Evolutionary conservation across 371 early-diverging fungal species (phyloP).

Genomic region (Apophysomyces trapeziformis): DNA sequence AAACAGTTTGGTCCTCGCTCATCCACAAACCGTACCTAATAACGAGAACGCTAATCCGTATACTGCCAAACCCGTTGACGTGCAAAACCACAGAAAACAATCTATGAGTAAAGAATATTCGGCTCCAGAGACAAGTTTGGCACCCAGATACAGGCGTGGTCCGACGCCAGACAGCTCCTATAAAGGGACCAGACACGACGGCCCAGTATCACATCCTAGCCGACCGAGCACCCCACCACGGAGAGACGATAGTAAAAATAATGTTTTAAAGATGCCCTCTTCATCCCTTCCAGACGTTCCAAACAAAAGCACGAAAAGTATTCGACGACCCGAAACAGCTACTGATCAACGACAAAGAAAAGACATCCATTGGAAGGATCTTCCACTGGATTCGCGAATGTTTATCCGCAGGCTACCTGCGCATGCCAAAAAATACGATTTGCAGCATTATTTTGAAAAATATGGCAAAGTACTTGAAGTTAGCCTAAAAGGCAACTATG

Average conservation of each 20-base stretch:
- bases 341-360: neutral
- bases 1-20: neutral
- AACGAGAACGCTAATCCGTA: neutral
- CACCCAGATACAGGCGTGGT: neutral
- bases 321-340: neutral
- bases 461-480: slow-evolving; percentile 20
- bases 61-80: neutral
- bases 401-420: slow-evolving; percentile 1
- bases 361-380: neutral
- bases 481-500: slow-evolving; percentile 14
- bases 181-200: neutral
- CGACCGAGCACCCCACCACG: neutral
- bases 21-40: neutral
- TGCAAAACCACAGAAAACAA: neutral
- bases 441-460: slow-evolving; percentile 13
- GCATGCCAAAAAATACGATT: neutral
- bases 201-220: neutral
- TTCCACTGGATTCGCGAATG: slow-evolving; percentile 5
- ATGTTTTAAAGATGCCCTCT: neutral
- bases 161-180: neutral
- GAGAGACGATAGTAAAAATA: neutral
- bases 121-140: neutral
- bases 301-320: neutral
- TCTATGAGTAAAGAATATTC: neutral
- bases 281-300: neutral